Percentiles rank a stretch among this genome's conserved stretches.
phyloP scores from a whole-genome alignment of 1,284 basidiomycete species.

The Sutorius eximius region DNA sequence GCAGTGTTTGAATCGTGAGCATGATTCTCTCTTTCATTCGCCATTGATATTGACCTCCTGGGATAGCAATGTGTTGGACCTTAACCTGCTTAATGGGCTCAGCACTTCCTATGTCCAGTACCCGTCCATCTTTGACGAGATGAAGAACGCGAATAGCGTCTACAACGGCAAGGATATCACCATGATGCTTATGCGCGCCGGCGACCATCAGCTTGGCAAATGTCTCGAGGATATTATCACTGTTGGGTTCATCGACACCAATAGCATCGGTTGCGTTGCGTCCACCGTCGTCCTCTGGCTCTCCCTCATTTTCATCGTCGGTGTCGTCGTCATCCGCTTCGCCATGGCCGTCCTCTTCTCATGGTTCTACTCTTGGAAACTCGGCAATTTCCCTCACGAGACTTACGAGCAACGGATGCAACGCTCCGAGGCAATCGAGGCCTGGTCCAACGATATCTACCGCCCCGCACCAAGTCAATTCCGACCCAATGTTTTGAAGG shows the following conservation, averaged over 20 bases:
- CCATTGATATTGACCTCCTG: slow-evolving; percentile 9
- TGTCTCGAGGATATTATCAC: slow-evolving; percentile 87
- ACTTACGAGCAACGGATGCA: slow-evolving; percentile 94
- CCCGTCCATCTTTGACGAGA: slow-evolving; percentile 77
- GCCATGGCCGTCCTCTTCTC: slow-evolving; percentile 95
- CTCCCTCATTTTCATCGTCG: slow-evolving; percentile 96
- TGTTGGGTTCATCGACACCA: slow-evolving; percentile 93
- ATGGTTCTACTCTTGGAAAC: slow-evolving; percentile 95
- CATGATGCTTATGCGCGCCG: slow-evolving; percentile 72
- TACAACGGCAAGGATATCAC: slow-evolving; percentile 87
- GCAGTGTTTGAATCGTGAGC: slow-evolving; percentile 90
- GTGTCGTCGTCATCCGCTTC: slow-evolving; percentile 95
- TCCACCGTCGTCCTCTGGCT: slow-evolving; percentile 93
- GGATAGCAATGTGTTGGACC: slow-evolving; percentile 81
- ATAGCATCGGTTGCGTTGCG: slow-evolving; percentile 93
- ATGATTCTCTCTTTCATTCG: slow-evolving; percentile 2
- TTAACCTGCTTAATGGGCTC: slow-evolving; percentile 83
- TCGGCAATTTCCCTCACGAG: slow-evolving; percentile 93
- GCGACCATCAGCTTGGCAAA: slow-evolving; percentile 64
- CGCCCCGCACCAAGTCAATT: slow-evolving; percentile 89
- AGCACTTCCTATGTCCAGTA: slow-evolving; percentile 76
- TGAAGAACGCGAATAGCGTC: slow-evolving; percentile 69
- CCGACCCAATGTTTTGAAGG: slow-evolving; percentile 84
- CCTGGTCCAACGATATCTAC: slow-evolving; percentile 97
- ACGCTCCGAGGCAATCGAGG: slow-evolving; percentile 89